Evolutionary conservation across 129 eudicot species (phyloP).

Genomic region (Saposhnikovia divaricata): DNA sequence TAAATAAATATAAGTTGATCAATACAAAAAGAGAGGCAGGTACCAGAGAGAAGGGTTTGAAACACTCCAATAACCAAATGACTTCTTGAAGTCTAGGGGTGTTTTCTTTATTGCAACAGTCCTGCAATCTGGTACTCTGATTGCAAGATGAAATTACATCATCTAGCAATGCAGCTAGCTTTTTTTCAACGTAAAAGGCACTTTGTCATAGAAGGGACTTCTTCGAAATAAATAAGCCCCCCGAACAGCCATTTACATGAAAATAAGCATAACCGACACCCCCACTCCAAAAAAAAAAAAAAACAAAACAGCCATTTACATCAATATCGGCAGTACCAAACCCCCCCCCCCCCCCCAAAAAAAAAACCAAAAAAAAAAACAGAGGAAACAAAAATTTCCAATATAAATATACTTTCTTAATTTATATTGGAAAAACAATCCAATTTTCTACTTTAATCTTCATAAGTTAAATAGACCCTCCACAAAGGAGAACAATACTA

Average conservation of each 20-base stretch:
- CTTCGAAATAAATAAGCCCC: not conserved
- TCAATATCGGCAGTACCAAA: not conserved
- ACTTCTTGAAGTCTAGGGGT: not conserved
- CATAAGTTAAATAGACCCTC: not conserved
- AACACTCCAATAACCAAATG: not conserved
- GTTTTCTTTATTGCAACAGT: not conserved
- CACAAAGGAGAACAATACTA: not conserved
- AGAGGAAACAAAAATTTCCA: not conserved
- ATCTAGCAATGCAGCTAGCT: not conserved
- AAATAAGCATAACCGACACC: not conserved
- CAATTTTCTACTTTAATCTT: not conserved
- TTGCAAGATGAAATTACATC: not conserved
- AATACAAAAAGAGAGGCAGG: not conserved
- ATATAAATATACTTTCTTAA: not conserved
- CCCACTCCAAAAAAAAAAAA: no score
- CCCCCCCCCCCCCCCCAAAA: not conserved
- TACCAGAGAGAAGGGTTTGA: not conserved
- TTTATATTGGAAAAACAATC: not conserved
- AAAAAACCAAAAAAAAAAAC: not conserved
- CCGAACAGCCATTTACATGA: not conserved
- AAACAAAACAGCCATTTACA: no score
- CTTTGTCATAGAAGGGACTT: not conserved
- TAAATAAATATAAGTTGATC: not conserved
- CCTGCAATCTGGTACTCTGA: not conserved
- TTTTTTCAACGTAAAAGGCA: not conserved